These are phyloP conservation scores for Fusarium acutatum DNA, from an alignment of 2,329 filamentous ascomycete species.

Conservation along the genomic window DNA sequence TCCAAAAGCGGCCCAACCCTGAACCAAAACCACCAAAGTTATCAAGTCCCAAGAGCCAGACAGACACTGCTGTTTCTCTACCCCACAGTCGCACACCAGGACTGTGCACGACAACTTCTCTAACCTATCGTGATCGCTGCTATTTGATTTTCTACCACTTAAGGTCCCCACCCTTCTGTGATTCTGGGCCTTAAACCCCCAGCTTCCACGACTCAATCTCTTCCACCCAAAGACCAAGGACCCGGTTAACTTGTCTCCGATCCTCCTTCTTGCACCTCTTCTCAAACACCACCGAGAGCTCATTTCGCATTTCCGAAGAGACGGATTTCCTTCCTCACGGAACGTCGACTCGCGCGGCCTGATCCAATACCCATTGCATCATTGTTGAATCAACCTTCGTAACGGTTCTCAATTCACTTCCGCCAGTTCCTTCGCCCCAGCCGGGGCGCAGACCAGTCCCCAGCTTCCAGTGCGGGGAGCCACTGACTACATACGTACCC, in stretches of 20 bases:
- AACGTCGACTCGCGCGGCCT: background rate
- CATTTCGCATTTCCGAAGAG: background rate
- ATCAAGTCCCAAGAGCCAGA: background rate
- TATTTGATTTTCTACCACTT: conserved; percentile 28
- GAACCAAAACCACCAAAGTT: background rate
- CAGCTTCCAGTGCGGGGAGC: conserved; percentile 41
- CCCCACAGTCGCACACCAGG: conserved; percentile 41
- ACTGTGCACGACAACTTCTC: conserved; percentile 33
- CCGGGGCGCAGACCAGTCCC: conserved; percentile 33
- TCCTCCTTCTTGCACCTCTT: conserved; percentile 34
- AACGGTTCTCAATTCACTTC: conserved; percentile 20
- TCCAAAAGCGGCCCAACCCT: conserved; percentile 17
- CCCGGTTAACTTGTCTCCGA: conserved; percentile 23
- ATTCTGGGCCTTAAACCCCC: conserved; percentile 38
- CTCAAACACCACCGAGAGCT: conserved; percentile 4
- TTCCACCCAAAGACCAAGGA: conserved; percentile 27
- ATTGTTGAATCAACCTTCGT: background rate
- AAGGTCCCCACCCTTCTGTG: conserved; percentile 34
- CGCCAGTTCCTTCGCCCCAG: conserved; percentile 22
- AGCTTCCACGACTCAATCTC: conserved; percentile 39
- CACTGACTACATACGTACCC: conserved; percentile 37
- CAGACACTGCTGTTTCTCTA: conserved; percentile 33
- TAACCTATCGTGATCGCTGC: conserved; percentile 39
- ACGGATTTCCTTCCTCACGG: conserved; percentile 1
- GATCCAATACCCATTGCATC: conserved; percentile 6